These are phyloP conservation scores for Meira miltonrushii DNA, from an alignment of 1,284 basidiomycete genomes.

Conservation along the genomic window DNA sequence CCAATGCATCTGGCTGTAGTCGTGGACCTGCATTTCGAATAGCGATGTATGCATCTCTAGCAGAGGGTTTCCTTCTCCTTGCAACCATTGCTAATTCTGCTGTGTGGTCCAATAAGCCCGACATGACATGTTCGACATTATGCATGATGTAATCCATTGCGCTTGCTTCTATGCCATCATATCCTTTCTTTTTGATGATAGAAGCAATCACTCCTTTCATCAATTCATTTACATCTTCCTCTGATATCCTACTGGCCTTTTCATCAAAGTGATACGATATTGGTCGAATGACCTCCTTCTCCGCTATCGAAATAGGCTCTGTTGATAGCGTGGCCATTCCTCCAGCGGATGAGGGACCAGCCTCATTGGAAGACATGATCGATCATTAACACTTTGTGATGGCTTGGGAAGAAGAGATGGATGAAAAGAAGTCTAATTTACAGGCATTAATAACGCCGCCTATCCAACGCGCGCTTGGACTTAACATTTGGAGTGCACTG, in stretches of 20 bases:
- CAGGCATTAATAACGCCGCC: too few relatives aligned
- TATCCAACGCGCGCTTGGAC: too few relatives aligned
- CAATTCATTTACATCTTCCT: not conserved
- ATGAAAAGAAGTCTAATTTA: too few relatives aligned
- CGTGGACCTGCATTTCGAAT: not conserved
- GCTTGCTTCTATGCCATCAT: constrained; percentile 7
- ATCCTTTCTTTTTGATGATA: constrained; percentile 4
- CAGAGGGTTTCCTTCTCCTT: not conserved
- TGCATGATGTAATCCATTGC: constrained; percentile 3
- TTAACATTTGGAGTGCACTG: too few relatives aligned
- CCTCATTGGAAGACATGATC: too few relatives aligned
- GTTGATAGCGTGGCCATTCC: too few relatives aligned
- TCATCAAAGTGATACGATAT: not conserved
- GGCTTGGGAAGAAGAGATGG: too few relatives aligned
- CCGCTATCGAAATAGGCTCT: too few relatives aligned
- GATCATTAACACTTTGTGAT: too few relatives aligned
- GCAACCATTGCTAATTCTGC: not conserved
- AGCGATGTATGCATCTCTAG: constrained; percentile 1
- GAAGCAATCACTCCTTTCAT: constrained; percentile 2
- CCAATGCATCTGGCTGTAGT: not conserved
- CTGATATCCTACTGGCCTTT: not conserved
- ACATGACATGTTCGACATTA: not conserved
- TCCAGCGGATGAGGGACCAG: too few relatives aligned
- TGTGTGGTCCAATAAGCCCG: not conserved
- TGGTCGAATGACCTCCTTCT: too few relatives aligned